Base-by-base conservation (phyloP, 352 stramenopile species). In the Pythium biforme region DNA sequence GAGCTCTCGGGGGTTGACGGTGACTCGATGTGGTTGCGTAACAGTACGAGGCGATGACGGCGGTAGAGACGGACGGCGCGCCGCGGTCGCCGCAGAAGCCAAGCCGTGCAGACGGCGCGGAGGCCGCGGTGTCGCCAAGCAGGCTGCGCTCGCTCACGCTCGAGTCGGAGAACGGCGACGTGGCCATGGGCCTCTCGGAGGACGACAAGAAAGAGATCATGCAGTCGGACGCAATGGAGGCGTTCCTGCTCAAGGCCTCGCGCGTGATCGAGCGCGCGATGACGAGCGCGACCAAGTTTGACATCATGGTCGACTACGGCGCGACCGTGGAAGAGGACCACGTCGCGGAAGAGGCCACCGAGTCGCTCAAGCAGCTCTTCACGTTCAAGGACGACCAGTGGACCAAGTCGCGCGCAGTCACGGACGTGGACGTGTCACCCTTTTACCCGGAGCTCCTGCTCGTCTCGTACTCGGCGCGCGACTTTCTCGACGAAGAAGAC, bases 231-330 rank as follows among this genome's bases (percentile, higher is more conserved):
- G 73, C 57, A 9, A 89, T 95, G 80, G 86, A 93, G 52, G 33
- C 70, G 10, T 95, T 95, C 64, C 59, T 95, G 37, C 75, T 60
- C 25, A 90, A 88, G 68, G 79, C 86, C 10, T 92, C 83, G 22
- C 77, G 79, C 7, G 75, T 94, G 15, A 89, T 95, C 66, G 86
- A 95, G 47, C 82, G 86, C 5, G 86, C 83, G 17, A 57, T 95
- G n/a, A 86, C 76, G 51, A 89, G 79, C 48, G 77, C 83, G 0
- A 83, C 70, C 63, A 89, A 89, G 64, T 94, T 76, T 59, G 86
- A 95, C 55, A 86, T 94, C 43, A 94, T 92, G 84, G 68, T 92
- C 39, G 86, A 95, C 62, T 95, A 95, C 47, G 78, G 79, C 3
- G 84, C 83, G 26, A 80, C 82, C 7, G 78, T 91, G 29, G 83